Base-by-base conservation (phyloP, 345 rosid species). In the Abelmoschus esculentus region DNA sequence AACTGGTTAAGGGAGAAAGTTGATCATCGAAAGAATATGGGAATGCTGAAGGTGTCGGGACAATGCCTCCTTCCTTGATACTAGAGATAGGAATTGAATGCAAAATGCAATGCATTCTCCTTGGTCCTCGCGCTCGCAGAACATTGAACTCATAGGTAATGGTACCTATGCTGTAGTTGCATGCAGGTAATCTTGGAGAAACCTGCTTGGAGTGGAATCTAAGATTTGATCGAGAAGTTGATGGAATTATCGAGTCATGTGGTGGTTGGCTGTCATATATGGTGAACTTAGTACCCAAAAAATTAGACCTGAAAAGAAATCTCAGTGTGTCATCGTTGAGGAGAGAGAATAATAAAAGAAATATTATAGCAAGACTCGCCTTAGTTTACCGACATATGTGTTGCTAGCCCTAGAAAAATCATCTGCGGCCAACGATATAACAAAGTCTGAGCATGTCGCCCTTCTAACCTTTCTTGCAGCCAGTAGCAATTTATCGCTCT, bases 51-150 rank as follows among this genome's bases (percentile, higher is more conserved):
- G 86, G 85, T 34, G 91, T 82, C 59, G 89, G 88, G 73, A 83
- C 86, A 26, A 71, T 77, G 34, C 91, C 88, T 12, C 91, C 96
- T 59, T 84, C 82, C 70, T 86, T 83, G 70, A 91, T 83, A 72
- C 88, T 83, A 75, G 96, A 89, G 74, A 85, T 40, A 1, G 96
- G 96, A 79, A 91, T 90, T 54, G 89, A 82, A 75, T 86, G 85
- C 93, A 95, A 82, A 50, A 78, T 62, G 42, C 99, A 95, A 68
- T 90, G 89, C 97, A 95, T 95, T 82, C 89, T 85, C 84, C 99
- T 84, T 4, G 99, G 99, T 9, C 97, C 99, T 79, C 97, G 81
- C 0, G 93, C 82, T 66, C 96, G 89, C 18, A 95, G 90, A 74
- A 91, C 96, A 75, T 90, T 95, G 71, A 95, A 89, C 84, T 90